These are phyloP conservation scores for Coemansia sp. DNA, from an alignment of 192 early-diverging fungal genomes.

Conservation along the genomic window DNA sequence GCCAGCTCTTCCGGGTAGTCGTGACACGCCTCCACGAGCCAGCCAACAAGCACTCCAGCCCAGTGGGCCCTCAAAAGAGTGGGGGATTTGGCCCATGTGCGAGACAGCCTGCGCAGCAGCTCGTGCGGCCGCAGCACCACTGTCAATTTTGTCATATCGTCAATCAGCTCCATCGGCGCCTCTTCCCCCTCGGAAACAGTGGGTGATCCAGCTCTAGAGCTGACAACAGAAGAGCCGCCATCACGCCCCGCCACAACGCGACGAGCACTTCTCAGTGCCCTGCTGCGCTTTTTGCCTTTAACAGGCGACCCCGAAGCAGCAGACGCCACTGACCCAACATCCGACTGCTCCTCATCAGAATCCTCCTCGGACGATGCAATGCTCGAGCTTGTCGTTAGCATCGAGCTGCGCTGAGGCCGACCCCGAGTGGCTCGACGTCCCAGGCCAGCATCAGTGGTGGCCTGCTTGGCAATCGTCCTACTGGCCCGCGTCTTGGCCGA, in stretches of 20 bases:
- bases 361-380: slow-evolving; percentile 4
- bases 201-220: slow-evolving; percentile 16
- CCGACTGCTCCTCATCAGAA: not conserved
- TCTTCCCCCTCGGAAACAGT: not conserved
- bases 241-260: slow-evolving; percentile 1
- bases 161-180: not conserved
- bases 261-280: not conserved
- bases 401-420: slow-evolving; percentile 11
- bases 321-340: slow-evolving; percentile 17
- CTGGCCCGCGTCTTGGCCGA: not conserved
- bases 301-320: slow-evolving; percentile 9
- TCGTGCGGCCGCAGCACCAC: slow-evolving; percentile 10
- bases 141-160: not conserved
- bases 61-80: slow-evolving; percentile 8
- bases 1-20: slow-evolving; percentile 30
- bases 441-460: not conserved
- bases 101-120: slow-evolving; percentile 34
- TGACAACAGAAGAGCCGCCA: not conserved
- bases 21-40: slow-evolving; percentile 36
- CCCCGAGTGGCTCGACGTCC: not conserved
- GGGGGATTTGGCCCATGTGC: slow-evolving; percentile 18
- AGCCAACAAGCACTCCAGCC: slow-evolving; percentile 33
- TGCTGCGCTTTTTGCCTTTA: not conserved
- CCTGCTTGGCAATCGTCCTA: slow-evolving; percentile 1
- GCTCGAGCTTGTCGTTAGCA: slow-evolving; percentile 27